Conservation (phyloP, 1,139 yeast species). For the Debaryomyces sp. region DNA sequence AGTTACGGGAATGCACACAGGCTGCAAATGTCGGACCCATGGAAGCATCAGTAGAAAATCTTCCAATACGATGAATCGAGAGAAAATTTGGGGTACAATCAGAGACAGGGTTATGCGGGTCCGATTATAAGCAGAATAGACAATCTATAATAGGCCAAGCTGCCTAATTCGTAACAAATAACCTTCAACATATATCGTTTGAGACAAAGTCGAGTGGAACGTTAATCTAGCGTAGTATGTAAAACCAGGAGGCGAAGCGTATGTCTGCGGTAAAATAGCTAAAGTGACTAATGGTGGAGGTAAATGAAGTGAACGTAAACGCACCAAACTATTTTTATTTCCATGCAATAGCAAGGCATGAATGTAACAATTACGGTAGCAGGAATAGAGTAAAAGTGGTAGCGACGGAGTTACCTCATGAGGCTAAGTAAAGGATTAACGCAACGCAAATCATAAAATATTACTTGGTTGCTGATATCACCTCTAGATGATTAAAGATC, state of each 20-base stretch:
- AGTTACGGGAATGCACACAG: neutral
- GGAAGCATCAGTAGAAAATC: neutral
- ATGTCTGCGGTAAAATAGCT: neutral
- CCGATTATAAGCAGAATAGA: neutral
- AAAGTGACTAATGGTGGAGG: neutral
- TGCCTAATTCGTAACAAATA: no score
- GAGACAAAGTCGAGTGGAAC: neutral
- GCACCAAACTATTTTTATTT: neutral
- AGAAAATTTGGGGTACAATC: neutral
- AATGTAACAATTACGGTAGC: neutral
- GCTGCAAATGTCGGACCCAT: neutral
- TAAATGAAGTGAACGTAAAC: neutral
- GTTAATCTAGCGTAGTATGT: neutral
- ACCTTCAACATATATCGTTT: neutral
- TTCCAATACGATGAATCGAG: neutral
- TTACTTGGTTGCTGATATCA: neutral
- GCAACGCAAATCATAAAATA: no score
- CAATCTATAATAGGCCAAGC: neutral
- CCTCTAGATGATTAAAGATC: neutral
- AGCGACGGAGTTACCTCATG: neutral
- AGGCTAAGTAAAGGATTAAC: no score
- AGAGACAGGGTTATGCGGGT: neutral
- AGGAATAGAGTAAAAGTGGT: neutral
- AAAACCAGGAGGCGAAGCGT: neutral
- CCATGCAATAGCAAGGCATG: neutral